phyloP scores from a whole-genome alignment of 495 filamentous ascomycete genomes.

The Antarctomyces pellizariae region DNA sequence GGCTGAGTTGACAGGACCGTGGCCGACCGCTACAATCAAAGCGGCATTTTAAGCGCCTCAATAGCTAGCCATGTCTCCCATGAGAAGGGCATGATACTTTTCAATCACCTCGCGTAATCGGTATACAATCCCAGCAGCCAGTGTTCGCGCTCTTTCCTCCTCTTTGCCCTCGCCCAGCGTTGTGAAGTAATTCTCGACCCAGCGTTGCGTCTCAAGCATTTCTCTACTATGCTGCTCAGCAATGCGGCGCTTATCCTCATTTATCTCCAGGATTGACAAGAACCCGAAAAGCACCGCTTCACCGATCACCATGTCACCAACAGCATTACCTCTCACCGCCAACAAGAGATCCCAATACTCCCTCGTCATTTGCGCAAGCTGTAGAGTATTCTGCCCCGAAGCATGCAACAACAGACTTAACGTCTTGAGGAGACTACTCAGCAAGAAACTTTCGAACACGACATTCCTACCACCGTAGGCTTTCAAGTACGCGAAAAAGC shows the following conservation, averaged over 20 bases:
- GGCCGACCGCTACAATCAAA: no score
- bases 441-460: slow-evolving; percentile 33
- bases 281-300: slow-evolving; percentile 58
- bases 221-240: slow-evolving; percentile 31
- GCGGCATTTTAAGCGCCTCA: no score
- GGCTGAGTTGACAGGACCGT: no score
- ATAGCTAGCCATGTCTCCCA: slow-evolving; percentile 35
- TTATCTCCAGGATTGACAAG: slow-evolving; percentile 66
- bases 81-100: slow-evolving; percentile 44
- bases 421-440: slow-evolving; percentile 39
- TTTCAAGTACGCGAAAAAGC: slow-evolving; percentile 29
- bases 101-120: slow-evolving; percentile 58
- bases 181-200: slow-evolving; percentile 50
- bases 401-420: slow-evolving; percentile 41
- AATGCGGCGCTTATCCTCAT: slow-evolving; percentile 27
- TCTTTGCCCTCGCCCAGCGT: slow-evolving; percentile 26
- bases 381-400: slow-evolving; percentile 33
- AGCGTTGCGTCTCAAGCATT: slow-evolving; percentile 36
- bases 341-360: slow-evolving; percentile 49
- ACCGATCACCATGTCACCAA: slow-evolving; percentile 26
- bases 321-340: slow-evolving; percentile 15
- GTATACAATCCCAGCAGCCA: slow-evolving; percentile 69
- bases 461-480: slow-evolving; percentile 17
- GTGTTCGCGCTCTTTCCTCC: slow-evolving; percentile 37
- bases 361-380: slow-evolving; percentile 40